These are phyloP conservation scores for Cucurbita argyrosperma DNA, from an alignment of 306 rosid genomes.

Conservation along the genomic window DNA sequence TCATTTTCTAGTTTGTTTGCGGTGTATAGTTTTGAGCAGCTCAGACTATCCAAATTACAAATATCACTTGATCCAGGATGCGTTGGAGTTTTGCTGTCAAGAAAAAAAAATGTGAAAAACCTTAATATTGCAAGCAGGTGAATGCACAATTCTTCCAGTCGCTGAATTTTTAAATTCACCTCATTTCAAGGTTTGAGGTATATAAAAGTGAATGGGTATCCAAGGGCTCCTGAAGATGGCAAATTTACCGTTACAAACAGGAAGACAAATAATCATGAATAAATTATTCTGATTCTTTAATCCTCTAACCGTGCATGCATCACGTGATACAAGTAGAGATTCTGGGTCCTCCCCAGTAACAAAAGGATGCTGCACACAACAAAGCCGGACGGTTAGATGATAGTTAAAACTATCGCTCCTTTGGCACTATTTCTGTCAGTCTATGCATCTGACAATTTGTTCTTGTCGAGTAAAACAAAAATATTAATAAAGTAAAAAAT, in stretches of 20 bases:
- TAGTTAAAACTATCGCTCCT: constrained; percentile 7
- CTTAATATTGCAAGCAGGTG: constrained; percentile 2
- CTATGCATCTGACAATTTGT: not conserved
- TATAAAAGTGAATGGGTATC: constrained; percentile 29
- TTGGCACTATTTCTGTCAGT: not conserved
- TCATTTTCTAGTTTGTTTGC: constrained; percentile 25
- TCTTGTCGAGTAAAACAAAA: constrained; percentile 7
- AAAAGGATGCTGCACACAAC: constrained; percentile 72
- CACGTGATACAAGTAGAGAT: constrained; percentile 19
- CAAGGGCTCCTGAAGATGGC: constrained; percentile 36
- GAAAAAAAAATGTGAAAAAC: constrained; percentile 7
- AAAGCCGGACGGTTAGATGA: constrained; percentile 16
- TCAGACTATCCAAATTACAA: constrained; percentile 44
- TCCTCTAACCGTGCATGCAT: constrained; percentile 44
- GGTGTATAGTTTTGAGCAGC: constrained; percentile 29
- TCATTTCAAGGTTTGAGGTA: constrained; percentile 3
- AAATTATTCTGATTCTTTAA: constrained; percentile 7
- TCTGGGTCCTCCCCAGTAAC: constrained; percentile 47
- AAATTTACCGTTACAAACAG: constrained; percentile 6
- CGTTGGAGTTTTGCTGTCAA: constrained; percentile 27
- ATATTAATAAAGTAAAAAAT: constrained; percentile 13
- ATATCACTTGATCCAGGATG: constrained; percentile 24
- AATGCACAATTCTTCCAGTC: constrained; percentile 12
- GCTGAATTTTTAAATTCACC: not conserved
- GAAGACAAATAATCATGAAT: constrained; percentile 4